Percentiles rank a stretch among this genome's conserved stretches.
phyloP scores from a whole-genome alignment of 352 stramenopile species.

The Pythium biforme region DNA sequence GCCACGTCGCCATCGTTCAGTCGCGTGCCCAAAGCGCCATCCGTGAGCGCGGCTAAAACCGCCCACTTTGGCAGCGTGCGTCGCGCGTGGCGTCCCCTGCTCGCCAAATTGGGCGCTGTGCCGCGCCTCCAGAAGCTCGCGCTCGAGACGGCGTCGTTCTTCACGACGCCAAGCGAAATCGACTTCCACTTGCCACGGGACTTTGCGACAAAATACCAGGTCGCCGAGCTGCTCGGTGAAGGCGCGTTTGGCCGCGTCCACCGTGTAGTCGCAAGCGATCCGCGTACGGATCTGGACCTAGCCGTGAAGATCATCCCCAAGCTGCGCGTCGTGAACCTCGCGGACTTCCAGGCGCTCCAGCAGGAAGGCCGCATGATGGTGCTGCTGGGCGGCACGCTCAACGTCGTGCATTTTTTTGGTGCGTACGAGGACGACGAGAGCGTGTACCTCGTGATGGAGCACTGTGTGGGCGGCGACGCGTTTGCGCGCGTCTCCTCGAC shows the following conservation, averaged over 20 bases:
- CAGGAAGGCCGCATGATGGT: conserved; percentile 78
- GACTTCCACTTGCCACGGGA: conserved; percentile 62
- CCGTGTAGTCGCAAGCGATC: conserved; percentile 36
- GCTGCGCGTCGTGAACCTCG: conserved; percentile 49
- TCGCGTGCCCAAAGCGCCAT: conserved; percentile 24
- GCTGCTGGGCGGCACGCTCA: conserved; percentile 70
- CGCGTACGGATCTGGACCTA: conserved; percentile 40
- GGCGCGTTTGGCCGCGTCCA: conserved; percentile 71
- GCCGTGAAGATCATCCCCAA: conserved; percentile 82
- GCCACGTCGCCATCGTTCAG: conserved; percentile 20
- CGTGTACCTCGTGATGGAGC: conserved; percentile 82
- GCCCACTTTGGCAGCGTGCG: conserved; percentile 52
- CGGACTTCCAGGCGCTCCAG: conserved; percentile 63
- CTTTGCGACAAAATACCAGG: conserved; percentile 52
- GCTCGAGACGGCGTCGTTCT: conserved; percentile 58
- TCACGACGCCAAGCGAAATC: conserved; percentile 56
- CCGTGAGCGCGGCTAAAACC: conserved; percentile 5
- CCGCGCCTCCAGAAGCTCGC: conserved; percentile 49
- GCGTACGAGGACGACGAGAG: conserved; percentile 70
- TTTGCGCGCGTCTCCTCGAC: conserved; percentile 30
- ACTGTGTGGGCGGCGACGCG: conserved; percentile 69
- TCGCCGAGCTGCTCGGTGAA: conserved; percentile 61
- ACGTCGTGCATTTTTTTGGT: conserved; percentile 83
- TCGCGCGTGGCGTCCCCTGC: conserved; percentile 48
- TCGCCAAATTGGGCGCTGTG: conserved; percentile 40